Evolutionary conservation across 805 yeast genomes (phyloP), one percentile per base, ranked within the genome.

Genomic region (Candida silvicultrix): DNA sequence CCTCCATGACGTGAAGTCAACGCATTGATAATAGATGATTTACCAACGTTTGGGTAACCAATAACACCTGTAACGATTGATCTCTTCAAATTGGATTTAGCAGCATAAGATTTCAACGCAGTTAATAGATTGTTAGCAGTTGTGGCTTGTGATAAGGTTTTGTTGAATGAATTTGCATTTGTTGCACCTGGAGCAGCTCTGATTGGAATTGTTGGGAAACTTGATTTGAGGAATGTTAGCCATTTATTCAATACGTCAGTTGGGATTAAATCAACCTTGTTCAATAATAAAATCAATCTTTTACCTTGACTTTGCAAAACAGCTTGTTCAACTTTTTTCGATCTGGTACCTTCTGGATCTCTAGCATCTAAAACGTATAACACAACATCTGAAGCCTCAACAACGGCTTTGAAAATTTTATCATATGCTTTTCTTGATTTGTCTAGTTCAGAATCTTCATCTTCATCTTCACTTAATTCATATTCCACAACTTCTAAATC

Each of bases 11-110:
- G 82, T 45, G 87, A 76, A 3, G 89, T 81, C 54, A 92, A 73
- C 2, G 97, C 85, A 66, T 92, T 92, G 61, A 92, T 94, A 47
- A 94, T 85, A 18, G 97, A 88, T 3, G 97, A 89, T 65, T 90
- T 90, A 59, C 98, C 98, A 44, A 92, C 97, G 64, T 92, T 92
- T 43, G 99, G 99, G 69, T 89, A 92, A 16, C 99, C 99, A 54
- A 92, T 86, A 38, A 92, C 96, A 64, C 99, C 98, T 40, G 89
- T 97, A 40, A 88, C 78, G 47, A 90, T 84, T 14, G 96, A 81
- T 64, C 98, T 81, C 62, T 90, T 90, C 58, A 90, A 74, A 61
- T 89, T 86, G 20, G 89, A 78, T 65, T 85, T 85, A 52, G 78
- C 75, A 19, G 98, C 90, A 63, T 84, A 94, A 41, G 89, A 75